These are phyloP conservation scores for Syncephalastrum racemosum DNA, from an alignment of 371 early-diverging fungal genomes.

Conservation along the genomic window DNA sequence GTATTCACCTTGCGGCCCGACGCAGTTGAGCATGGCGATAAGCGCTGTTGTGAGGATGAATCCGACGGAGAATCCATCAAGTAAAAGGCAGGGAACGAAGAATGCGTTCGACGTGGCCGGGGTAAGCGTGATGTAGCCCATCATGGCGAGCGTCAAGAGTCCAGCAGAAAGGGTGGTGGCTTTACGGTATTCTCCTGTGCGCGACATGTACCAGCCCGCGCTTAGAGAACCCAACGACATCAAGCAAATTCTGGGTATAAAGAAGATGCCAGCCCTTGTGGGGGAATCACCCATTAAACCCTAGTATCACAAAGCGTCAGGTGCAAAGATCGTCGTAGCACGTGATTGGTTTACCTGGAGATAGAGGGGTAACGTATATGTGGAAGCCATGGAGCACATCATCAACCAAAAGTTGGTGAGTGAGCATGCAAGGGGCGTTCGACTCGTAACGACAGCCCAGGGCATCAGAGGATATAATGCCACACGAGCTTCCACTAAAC, in stretches of 20 bases:
- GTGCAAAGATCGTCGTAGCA: too few species aligned
- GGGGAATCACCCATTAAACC: slow-evolving; percentile 40
- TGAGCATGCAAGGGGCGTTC: slow-evolving; percentile 41
- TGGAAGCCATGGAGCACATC: slow-evolving; percentile 33
- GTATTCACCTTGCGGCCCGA: slow-evolving; percentile 33
- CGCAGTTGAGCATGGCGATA: slow-evolving; percentile 48
- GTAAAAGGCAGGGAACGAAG: slow-evolving; percentile 21
- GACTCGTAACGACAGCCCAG: slow-evolving; percentile 40
- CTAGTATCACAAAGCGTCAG: slow-evolving; percentile 1
- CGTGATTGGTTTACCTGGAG: slow-evolving; percentile 23
- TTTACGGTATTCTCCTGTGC: slow-evolving; percentile 39
- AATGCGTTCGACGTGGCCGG: slow-evolving; percentile 16
- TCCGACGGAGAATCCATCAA: slow-evolving; percentile 49
- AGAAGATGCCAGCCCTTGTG: slow-evolving; percentile 39
- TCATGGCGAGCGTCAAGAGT: slow-evolving; percentile 19
- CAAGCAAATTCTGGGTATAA: slow-evolving; percentile 35
- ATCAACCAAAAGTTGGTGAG: slow-evolving; percentile 34
- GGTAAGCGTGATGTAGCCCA: slow-evolving; percentile 29
- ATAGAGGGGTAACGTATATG: slow-evolving; percentile 38
- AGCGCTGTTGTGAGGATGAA: slow-evolving; percentile 45
- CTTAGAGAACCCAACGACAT: slow-evolving; percentile 39
- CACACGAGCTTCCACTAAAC: slow-evolving; percentile 57
- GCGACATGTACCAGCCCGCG: slow-evolving; percentile 44
- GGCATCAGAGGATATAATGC: slow-evolving; percentile 64
- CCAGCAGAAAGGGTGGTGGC: slow-evolving; percentile 24